Percentiles rank a stretch among this genome's conserved stretches.
phyloP scores from a whole-genome alignment of 176 grass and related monocot genomes.

The Canna indica region DNA sequence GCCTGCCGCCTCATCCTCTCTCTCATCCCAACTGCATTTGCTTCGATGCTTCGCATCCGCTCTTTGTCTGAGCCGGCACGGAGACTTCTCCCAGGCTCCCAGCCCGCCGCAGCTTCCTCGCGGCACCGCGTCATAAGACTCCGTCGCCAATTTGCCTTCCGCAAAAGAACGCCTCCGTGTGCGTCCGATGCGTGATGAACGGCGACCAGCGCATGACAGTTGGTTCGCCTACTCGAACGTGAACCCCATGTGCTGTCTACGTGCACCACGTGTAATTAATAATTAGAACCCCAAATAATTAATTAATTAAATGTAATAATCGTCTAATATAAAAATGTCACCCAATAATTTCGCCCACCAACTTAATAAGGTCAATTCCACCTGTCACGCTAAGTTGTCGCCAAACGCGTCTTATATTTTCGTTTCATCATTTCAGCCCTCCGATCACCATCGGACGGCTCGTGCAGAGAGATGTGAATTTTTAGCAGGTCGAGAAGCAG shows the following conservation, averaged over 20 bases:
- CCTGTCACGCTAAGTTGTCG: not conserved
- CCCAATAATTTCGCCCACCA: not conserved
- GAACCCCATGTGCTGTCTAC: not conserved
- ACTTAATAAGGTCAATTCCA: not conserved
- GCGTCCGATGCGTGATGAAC: conserved; percentile 3
- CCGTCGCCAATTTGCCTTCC: not conserved
- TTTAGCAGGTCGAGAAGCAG: not conserved
- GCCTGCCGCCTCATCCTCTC: not conserved
- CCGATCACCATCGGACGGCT: not conserved
- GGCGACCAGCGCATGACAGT: not conserved
- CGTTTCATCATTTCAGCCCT: not conserved
- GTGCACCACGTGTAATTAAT: not conserved
- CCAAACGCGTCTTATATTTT: no score
- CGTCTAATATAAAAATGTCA: not conserved
- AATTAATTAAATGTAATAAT: not conserved
- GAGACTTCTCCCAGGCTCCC: not conserved
- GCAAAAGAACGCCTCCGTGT: not conserved
- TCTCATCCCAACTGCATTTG: not conserved
- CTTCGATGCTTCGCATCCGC: not conserved
- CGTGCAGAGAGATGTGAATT: not conserved
- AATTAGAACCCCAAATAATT: no score
- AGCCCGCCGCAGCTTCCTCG: not conserved
- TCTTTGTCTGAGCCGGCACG: not conserved
- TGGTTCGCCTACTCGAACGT: not conserved
- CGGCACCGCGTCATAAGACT: not conserved